A percentile compares a stretch with the other conserved stretches of the same genome.
Evolutionary conservation across 2,329 filamentous ascomycete genomes (phyloP).

Genomic region (Penicillium sp.): DNA sequence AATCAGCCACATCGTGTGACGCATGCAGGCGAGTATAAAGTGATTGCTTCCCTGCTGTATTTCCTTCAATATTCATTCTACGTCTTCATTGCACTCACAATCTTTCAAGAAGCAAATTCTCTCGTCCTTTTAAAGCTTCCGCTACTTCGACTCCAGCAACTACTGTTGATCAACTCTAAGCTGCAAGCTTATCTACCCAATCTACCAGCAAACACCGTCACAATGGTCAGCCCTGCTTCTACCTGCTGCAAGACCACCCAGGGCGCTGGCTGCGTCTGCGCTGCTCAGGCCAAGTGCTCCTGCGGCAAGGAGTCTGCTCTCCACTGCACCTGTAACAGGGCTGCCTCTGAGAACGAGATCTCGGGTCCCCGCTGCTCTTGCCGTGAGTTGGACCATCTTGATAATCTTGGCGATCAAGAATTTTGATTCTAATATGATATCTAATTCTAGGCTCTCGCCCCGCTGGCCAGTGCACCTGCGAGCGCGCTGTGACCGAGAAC

Average conservation of each 20-base stretch:
- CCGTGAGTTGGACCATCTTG: slow-evolving; percentile 53
- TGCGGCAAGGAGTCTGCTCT: slow-evolving; percentile 88
- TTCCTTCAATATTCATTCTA: neutral
- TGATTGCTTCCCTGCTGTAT: neutral
- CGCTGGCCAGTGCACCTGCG: slow-evolving; percentile 79
- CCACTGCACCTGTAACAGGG: slow-evolving; percentile 81
- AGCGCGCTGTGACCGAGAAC: slow-evolving; percentile 72
- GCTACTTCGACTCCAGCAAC: neutral
- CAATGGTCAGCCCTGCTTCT: slow-evolving; percentile 50
- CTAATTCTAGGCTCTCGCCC: slow-evolving; percentile 62
- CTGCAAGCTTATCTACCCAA: slow-evolving; percentile 4
- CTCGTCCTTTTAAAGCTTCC: neutral
- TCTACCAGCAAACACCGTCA: slow-evolving; percentile 22
- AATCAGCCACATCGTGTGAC: slow-evolving; percentile 24
- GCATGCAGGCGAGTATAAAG: slow-evolving; percentile 19
- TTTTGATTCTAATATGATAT: slow-evolving; percentile 8
- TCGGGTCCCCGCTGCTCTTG: slow-evolving; percentile 79
- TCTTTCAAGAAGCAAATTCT: neutral
- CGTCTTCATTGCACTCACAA: neutral
- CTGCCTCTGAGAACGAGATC: slow-evolving; percentile 72
- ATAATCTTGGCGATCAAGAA: neutral
- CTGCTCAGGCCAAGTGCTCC: slow-evolving; percentile 69
- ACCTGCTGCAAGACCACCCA: slow-evolving; percentile 63
- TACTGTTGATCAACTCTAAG: neutral
- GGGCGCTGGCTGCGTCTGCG: slow-evolving; percentile 58